phyloP scores from a whole-genome alignment of 2,329 filamentous ascomycete species.

The Zarea fungicola region DNA sequence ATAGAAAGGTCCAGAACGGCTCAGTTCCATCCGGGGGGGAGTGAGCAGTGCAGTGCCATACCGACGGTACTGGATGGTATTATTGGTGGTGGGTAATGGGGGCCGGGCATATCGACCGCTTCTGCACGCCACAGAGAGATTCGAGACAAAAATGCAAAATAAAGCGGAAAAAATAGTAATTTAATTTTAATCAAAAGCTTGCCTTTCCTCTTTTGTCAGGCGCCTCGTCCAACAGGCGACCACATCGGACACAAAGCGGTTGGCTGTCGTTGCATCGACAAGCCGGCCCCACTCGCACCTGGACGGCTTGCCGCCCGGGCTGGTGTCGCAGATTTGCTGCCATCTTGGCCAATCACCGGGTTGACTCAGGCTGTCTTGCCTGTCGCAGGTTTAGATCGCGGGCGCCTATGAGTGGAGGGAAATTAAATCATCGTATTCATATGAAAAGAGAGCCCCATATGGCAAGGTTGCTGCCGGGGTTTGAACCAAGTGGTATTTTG shows the following conservation, averaged over 20 bases:
- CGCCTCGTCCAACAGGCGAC: conserved; percentile 3
- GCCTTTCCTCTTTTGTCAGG: background rate
- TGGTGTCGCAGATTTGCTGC: conserved; percentile 15
- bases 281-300: background rate
- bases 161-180: background rate
- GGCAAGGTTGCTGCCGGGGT: too few relatives aligned
- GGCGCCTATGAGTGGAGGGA: background rate
- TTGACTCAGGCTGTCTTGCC: conserved; percentile 9
- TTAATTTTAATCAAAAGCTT: too few relatives aligned
- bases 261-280: background rate
- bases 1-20: background rate
- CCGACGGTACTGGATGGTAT: too few relatives aligned
- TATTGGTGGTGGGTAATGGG: too few relatives aligned
- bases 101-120: background rate
- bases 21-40: background rate
- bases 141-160: background rate
- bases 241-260: too few relatives aligned
- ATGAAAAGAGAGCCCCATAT: too few relatives aligned
- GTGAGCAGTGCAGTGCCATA: too few relatives aligned
- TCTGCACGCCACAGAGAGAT: background rate
- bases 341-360: conserved; percentile 23
- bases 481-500: too few relatives aligned
- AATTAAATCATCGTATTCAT: background rate
- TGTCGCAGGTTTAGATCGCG: background rate
- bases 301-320: background rate